A percentile compares a stretch with the other conserved stretches of the same genome.
phyloP scores from a whole-genome alignment of 2,329 filamentous ascomycete species.

The Sporothrix pseudoabietina region DNA sequence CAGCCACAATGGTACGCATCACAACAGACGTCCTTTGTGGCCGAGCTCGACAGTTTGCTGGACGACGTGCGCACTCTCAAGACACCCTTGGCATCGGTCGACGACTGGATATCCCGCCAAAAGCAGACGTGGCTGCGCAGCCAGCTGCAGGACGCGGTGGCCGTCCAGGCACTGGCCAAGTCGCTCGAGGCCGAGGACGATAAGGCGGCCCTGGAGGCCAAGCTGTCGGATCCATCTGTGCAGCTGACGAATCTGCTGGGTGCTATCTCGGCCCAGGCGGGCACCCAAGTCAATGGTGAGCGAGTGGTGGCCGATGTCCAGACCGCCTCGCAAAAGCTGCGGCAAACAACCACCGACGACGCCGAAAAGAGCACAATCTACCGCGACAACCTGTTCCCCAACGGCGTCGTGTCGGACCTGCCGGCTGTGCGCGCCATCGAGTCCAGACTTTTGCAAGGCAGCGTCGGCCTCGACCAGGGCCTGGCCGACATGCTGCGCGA shows the following conservation, averaged over 20 bases:
- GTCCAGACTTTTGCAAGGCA: conserved; percentile 25
- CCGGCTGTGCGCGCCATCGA: conserved; percentile 28
- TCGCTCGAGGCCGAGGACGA: conserved; percentile 28
- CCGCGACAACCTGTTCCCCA: conserved; percentile 33
- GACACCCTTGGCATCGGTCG: conserved; percentile 50
- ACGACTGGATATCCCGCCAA: conserved; percentile 54
- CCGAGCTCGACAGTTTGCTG: conserved; percentile 54
- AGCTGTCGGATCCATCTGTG: conserved; percentile 30
- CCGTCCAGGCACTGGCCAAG: conserved; percentile 35
- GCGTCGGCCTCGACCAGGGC: conserved; percentile 30
- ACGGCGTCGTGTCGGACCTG: conserved; percentile 15
- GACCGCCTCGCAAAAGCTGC: conserved; percentile 29
- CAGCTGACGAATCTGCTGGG: conserved; percentile 30
- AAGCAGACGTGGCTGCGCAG: conserved; percentile 53
- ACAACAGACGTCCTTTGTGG: conserved; percentile 51
- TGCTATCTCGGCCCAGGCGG: neutral
- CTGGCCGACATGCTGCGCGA: conserved; percentile 31
- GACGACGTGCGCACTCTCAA: conserved; percentile 50
- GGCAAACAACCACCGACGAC: conserved; percentile 25
- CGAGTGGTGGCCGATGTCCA: conserved; percentile 26
- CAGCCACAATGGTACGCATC: conserved; percentile 55
- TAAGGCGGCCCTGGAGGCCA: conserved; percentile 16
- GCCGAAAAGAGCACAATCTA: conserved; percentile 34
- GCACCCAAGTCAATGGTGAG: neutral
- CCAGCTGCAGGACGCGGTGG: conserved; percentile 36